Percentiles rank a stretch among this genome's conserved stretches.
phyloP scores from a whole-genome alignment of 2,329 filamentous ascomycete genomes.

The Penicillium sp. region DNA sequence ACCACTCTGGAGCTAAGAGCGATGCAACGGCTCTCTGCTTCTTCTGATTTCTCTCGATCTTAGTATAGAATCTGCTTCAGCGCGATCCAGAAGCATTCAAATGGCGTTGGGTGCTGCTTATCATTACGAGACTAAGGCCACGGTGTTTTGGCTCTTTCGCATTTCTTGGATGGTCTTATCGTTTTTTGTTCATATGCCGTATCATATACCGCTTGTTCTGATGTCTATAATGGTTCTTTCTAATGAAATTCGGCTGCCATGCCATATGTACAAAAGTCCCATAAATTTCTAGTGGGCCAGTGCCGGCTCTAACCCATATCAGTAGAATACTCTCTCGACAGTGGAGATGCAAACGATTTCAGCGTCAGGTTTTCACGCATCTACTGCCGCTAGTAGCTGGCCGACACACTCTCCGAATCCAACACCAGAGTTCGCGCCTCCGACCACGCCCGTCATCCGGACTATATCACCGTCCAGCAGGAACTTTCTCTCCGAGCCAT shows the following conservation, averaged over 20 bases:
- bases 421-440: constrained; percentile 25
- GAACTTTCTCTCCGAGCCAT: constrained; percentile 24
- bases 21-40: neutral
- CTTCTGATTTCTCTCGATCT: neutral
- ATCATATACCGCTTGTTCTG: neutral
- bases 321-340: no score
- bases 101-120: constrained; percentile 5
- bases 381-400: constrained; percentile 18
- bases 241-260: neutral
- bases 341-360: neutral
- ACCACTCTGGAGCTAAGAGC: constrained; percentile 45
- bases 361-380: neutral
- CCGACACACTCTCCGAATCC: constrained; percentile 37
- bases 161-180: neutral
- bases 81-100: constrained; percentile 14
- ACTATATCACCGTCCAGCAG: constrained; percentile 35
- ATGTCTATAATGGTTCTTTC: constrained; percentile 7
- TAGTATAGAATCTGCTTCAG: constrained; percentile 10
- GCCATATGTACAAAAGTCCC: neutral
- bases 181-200: neutral
- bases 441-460: constrained; percentile 31
- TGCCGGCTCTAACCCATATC: neutral
- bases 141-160: neutral
- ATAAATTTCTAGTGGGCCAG: neutral
- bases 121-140: neutral